Evolutionary conservation across 257 asterid species (phyloP).

Genomic region (Galeopsis tetrahit): DNA sequence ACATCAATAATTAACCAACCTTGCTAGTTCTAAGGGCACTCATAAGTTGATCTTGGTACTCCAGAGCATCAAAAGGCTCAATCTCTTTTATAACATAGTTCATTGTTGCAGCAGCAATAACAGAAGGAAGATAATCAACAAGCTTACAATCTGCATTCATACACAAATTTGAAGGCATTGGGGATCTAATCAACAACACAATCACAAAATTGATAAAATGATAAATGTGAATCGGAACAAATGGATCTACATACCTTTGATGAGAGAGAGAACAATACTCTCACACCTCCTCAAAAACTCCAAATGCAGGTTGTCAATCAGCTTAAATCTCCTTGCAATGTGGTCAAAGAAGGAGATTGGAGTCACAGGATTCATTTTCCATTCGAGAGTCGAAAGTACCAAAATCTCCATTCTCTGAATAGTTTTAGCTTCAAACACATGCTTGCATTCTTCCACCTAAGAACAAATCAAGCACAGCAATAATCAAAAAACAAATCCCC

Average conservation of each 20-base stretch:
- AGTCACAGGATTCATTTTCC: constrained; percentile 86
- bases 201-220: no score
- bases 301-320: constrained; percentile 47
- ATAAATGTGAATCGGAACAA: neutral
- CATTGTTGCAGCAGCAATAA: constrained; percentile 56
- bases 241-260: constrained; percentile 58
- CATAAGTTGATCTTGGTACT: constrained; percentile 37
- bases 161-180: constrained; percentile 5
- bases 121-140: constrained; percentile 55
- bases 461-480: constrained; percentile 24
- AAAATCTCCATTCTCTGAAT: constrained; percentile 85
- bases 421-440: constrained; percentile 81
- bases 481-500: constrained; percentile 15
- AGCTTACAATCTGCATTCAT: constrained; percentile 63
- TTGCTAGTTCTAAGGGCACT: constrained; percentile 41
- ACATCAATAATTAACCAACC: constrained; percentile 30
- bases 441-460: constrained; percentile 72
- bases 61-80: constrained; percentile 42
- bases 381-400: constrained; percentile 72
- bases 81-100: constrained; percentile 39
- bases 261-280: constrained; percentile 55
- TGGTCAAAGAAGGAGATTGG: constrained; percentile 84
- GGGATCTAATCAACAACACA: constrained; percentile 13
- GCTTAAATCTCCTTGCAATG: constrained; percentile 67
- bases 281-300: constrained; percentile 66